A percentile compares a stretch with the other conserved stretches of the same genome.
Conservation (phyloP, 768 basidiomycete genomes). For the Amanita phalloides region DNA sequence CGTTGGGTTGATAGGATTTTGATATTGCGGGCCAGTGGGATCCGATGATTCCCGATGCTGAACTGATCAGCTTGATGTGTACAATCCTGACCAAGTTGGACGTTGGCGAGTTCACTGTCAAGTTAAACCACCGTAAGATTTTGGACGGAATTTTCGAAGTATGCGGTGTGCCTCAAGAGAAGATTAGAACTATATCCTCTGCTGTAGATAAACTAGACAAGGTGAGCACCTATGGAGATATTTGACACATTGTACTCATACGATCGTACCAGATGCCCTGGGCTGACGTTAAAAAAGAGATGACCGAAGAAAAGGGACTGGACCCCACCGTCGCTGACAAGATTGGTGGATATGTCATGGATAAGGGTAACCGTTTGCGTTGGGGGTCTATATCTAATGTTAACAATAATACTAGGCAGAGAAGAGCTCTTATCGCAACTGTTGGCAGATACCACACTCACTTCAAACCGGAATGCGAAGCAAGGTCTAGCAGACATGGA, state of each 20-base stretch:
- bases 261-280: constrained; percentile 55
- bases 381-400: neutral
- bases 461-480: constrained; percentile 63
- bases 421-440: constrained; percentile 66
- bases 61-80: constrained; percentile 73
- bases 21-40: constrained; percentile 92
- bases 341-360: constrained; percentile 95
- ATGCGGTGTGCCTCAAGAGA: constrained; percentile 86
- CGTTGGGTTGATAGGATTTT: constrained; percentile 55
- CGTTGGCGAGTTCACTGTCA: constrained; percentile 91
- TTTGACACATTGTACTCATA: neutral
- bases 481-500: constrained; percentile 83
- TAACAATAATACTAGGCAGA: constrained; percentile 41
- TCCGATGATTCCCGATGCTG: constrained; percentile 95
- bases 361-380: constrained; percentile 52
- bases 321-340: constrained; percentile 73
- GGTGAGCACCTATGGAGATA: constrained; percentile 27
- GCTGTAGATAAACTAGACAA: constrained; percentile 99
- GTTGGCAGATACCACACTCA: constrained; percentile 49
- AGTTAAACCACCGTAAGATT: constrained; percentile 95
- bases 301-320: constrained; percentile 93
- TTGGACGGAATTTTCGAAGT: constrained; percentile 95
- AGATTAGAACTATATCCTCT: constrained; percentile 86
- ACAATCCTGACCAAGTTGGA: constrained; percentile 77
- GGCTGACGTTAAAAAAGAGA: constrained; percentile 89